Evolutionary conservation across 1,139 yeast genomes (phyloP).

Genomic region (Yamadazyma jaroonii): DNA sequence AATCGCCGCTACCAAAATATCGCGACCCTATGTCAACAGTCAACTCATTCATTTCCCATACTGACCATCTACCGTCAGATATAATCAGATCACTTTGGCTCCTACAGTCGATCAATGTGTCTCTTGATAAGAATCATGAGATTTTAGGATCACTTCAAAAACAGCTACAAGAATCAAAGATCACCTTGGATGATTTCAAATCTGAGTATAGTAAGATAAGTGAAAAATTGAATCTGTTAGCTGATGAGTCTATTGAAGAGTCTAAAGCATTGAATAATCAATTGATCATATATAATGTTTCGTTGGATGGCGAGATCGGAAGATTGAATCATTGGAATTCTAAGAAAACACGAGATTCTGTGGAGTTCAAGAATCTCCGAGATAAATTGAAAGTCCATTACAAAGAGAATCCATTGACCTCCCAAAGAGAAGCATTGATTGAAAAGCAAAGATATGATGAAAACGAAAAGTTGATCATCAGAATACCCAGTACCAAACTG

Average conservation of each 20-base stretch:
- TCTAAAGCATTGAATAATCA: constrained; percentile 34
- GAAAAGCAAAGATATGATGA: constrained; percentile 21
- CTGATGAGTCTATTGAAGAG: constrained; percentile 33
- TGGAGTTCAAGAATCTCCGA: constrained; percentile 23
- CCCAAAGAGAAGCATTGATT: constrained; percentile 40
- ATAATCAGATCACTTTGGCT: constrained; percentile 45
- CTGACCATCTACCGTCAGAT: constrained; percentile 48
- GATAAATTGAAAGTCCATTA: constrained; percentile 36
- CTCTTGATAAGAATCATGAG: constrained; percentile 21
- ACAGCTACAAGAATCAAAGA: constrained; percentile 11
- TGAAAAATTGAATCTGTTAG: constrained; percentile 12
- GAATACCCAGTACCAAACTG: not conserved
- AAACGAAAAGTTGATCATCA: not conserved
- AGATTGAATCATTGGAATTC: constrained; percentile 23
- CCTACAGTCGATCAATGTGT: constrained; percentile 38
- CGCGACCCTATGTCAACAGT: constrained; percentile 5
- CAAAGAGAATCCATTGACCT: constrained; percentile 31
- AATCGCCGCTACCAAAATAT: not conserved
- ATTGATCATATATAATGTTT: constrained; percentile 28
- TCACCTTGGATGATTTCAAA: constrained; percentile 1
- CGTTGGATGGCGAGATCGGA: constrained; percentile 28
- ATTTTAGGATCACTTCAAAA: not conserved
- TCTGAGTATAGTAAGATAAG: constrained; percentile 9
- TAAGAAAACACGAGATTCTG: constrained; percentile 11
- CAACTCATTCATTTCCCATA: constrained; percentile 42